These are phyloP conservation scores for Cutaneotrichosporon cutaneum DNA, from an alignment of 1,284 basidiomycete genomes.

Conservation along the genomic window DNA sequence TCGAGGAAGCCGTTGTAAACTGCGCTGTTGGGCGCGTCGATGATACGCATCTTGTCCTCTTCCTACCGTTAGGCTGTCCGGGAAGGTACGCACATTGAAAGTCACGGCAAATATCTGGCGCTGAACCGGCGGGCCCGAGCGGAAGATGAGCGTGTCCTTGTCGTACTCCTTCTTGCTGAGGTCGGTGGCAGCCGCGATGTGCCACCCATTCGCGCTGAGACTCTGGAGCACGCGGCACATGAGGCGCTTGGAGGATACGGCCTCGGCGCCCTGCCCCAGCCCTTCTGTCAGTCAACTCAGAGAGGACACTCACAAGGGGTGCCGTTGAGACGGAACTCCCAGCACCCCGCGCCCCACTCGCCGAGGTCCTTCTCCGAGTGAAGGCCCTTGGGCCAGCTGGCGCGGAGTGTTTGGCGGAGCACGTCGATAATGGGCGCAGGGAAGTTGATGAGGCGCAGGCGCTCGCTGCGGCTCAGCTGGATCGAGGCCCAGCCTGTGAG, in stretches of 20 bases:
- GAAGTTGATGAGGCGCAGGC: slow-evolving; percentile 16
- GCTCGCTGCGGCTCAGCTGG: slow-evolving; percentile 8
- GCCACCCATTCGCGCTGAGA: slow-evolving; percentile 38
- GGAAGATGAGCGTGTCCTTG: slow-evolving; percentile 46
- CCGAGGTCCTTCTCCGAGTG: slow-evolving; percentile 21
- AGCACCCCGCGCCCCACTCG: slow-evolving; percentile 2
- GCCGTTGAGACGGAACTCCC: slow-evolving; percentile 43
- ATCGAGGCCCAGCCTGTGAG: slow-evolving; percentile 3
- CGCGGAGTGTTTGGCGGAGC: not conserved
- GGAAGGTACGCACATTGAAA: slow-evolving; percentile 35
- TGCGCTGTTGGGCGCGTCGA: slow-evolving; percentile 37
- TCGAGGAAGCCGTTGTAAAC: slow-evolving; percentile 33
- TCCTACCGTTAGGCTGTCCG: not conserved
- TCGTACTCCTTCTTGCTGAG: slow-evolving; percentile 39
- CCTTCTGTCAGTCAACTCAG: slow-evolving; percentile 23
- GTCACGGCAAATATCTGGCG: slow-evolving; percentile 39
- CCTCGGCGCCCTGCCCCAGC: slow-evolving; percentile 37
- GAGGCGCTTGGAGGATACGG: slow-evolving; percentile 38
- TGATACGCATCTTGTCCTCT: slow-evolving; percentile 45
- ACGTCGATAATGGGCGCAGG: not conserved
- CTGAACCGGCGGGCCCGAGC: slow-evolving; percentile 31
- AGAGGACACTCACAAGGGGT: slow-evolving; percentile 34
- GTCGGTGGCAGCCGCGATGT: slow-evolving; percentile 34
- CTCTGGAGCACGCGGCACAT: slow-evolving; percentile 35
- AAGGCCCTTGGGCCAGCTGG: slow-evolving; percentile 36